phyloP scores from a whole-genome alignment of 2,329 filamentous ascomycete genomes.

The Aspergillus sp. region DNA sequence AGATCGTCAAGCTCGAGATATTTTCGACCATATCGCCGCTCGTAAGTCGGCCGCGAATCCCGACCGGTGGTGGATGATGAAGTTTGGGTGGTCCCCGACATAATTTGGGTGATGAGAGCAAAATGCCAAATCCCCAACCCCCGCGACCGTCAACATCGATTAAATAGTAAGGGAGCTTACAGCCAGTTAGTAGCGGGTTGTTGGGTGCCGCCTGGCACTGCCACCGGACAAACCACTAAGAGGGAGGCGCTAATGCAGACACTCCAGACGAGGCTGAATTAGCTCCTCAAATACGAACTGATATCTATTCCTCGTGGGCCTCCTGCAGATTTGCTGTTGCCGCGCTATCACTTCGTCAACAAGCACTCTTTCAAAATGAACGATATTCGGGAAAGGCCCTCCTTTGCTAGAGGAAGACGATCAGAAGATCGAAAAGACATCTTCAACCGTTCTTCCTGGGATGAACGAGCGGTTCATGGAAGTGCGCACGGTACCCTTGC shows the following conservation, averaged over 20 bases:
- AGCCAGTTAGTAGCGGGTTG: too few relatives aligned
- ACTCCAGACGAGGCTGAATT: too few relatives aligned
- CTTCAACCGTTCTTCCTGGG: neutral
- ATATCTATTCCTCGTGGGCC: too few relatives aligned
- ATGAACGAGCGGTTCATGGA: neutral
- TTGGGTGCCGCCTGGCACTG: too few relatives aligned
- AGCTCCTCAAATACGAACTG: neutral
- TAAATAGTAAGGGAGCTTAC: too few relatives aligned
- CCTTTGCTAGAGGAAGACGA: neutral
- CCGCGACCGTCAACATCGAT: neutral
- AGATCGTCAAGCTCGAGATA: constrained; percentile 15
- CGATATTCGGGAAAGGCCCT: neutral
- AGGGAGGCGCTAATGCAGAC: too few relatives aligned
- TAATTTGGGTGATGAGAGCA: neutral
- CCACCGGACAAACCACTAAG: too few relatives aligned
- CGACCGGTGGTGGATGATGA: neutral
- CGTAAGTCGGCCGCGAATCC: neutral
- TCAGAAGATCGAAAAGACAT: neutral
- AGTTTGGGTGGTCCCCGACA: neutral
- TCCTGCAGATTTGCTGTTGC: neutral
- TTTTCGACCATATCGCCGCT: neutral
- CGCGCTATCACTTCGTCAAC: neutral
- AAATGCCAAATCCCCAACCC: neutral
- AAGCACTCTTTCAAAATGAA: neutral
- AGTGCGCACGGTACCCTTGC: neutral